Percentiles rank a stretch among this genome's conserved stretches.
These are phyloP conservation scores for Ustilago loliicola DNA, from an alignment of 1,284 basidiomycete species.

Conservation along the genomic window DNA sequence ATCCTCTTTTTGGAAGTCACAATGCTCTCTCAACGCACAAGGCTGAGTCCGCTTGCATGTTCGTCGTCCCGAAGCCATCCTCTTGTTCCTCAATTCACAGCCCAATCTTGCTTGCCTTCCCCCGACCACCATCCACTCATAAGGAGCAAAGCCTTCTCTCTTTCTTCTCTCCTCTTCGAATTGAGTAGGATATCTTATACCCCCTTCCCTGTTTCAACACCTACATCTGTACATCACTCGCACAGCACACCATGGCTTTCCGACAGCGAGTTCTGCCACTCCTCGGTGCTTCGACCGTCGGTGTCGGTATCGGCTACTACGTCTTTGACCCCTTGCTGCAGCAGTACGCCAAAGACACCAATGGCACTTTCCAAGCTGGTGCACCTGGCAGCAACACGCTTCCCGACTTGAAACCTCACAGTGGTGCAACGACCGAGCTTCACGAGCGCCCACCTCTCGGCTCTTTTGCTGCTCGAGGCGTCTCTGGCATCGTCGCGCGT, in stretches of 20 bases:
- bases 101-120: not conserved
- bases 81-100: not conserved
- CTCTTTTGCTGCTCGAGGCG: conserved; percentile 47
- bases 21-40: not conserved
- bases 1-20: not conserved
- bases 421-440: conserved; percentile 32
- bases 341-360: conserved; percentile 52
- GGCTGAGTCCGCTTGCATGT: conserved; percentile 42
- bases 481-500: conserved; percentile 40
- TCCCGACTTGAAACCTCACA: conserved; percentile 43
- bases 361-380: conserved; percentile 44
- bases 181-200: conserved; percentile 1
- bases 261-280: conserved; percentile 47
- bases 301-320: conserved; percentile 55
- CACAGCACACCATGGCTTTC: conserved; percentile 37
- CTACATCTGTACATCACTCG: not conserved
- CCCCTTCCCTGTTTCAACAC: conserved; percentile 1
- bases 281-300: conserved; percentile 45
- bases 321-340: conserved; percentile 55
- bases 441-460: conserved; percentile 50
- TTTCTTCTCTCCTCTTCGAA: not conserved
- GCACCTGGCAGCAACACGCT: conserved; percentile 41
- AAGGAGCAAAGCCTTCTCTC: not conserved
- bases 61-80: not conserved
- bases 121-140: conserved; percentile 3